phyloP scores from a whole-genome alignment of 225 moss, liverwort and hornwort species.

The Straminergon stramineum region DNA sequence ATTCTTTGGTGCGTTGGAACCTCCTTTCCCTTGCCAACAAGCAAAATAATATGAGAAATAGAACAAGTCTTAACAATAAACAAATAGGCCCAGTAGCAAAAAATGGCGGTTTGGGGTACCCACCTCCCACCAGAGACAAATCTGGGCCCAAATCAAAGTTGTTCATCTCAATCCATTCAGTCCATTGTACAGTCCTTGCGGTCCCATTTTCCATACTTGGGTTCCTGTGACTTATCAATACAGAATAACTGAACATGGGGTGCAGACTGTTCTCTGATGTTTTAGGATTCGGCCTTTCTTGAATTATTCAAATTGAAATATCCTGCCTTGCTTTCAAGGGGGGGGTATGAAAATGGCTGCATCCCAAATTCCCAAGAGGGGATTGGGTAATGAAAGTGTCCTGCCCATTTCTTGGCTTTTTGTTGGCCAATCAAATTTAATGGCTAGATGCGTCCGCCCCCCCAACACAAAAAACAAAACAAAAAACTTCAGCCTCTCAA shows the following conservation, averaged over 20 bases:
- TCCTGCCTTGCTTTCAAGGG: neutral
- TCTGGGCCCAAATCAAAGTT: neutral
- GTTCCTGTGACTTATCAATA: neutral
- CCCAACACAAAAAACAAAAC: too few species aligned
- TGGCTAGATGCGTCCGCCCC: neutral
- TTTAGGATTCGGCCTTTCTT: neutral
- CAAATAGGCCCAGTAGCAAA: too few species aligned
- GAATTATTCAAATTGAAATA: neutral
- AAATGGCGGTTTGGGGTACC: neutral
- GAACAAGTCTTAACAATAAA: neutral
- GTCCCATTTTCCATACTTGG: neutral
- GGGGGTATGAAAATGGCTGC: neutral
- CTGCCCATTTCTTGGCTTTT: neutral
- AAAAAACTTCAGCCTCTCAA: neutral
- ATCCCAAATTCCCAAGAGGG: neutral
- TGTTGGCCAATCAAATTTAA: neutral
- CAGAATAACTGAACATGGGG: neutral
- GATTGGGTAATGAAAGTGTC: neutral
- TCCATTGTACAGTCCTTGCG: neutral
- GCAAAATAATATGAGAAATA: neutral
- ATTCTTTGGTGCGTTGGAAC: too few species aligned
- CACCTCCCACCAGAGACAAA: neutral
- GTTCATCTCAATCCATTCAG: neutral
- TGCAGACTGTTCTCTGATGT: neutral
- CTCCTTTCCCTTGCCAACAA: too few species aligned